These are phyloP conservation scores for Leccinum imitatum DNA, from an alignment of 768 basidiomycete species.

Conservation along the genomic window DNA sequence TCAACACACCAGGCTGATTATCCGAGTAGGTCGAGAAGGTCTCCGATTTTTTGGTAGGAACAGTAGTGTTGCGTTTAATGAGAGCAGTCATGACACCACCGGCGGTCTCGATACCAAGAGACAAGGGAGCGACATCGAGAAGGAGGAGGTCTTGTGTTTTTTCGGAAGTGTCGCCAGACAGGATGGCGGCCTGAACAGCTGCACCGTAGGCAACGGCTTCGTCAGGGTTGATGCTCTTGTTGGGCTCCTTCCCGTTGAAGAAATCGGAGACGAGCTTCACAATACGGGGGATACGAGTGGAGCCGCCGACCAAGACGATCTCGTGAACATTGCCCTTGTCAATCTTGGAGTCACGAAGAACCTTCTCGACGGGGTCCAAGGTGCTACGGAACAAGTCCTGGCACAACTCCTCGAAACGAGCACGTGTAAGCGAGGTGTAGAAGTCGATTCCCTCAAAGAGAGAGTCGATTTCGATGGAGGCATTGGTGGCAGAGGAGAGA, in stretches of 20 bases:
- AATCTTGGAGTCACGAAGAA: conserved; percentile 96
- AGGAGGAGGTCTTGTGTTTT: conserved; percentile 96
- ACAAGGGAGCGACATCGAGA: conserved; percentile 89
- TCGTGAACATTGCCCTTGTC: conserved; percentile 96
- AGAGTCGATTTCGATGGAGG: conserved; percentile 97
- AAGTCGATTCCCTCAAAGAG: conserved; percentile 98
- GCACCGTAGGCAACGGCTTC: conserved; percentile 99
- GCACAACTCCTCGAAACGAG: conserved; percentile 49
- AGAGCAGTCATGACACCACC: conserved; percentile 99
- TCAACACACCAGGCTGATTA: conserved; percentile 98
- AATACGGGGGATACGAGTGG: conserved; percentile 97
- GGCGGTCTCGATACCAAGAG: conserved; percentile 95
- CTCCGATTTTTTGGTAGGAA: conserved; percentile 98
- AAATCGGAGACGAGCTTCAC: conserved; percentile 97
- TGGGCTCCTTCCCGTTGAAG: conserved; percentile 98
- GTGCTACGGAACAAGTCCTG: conserved; percentile 93
- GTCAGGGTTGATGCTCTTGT: conserved; percentile 99
- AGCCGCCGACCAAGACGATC: conserved; percentile 97
- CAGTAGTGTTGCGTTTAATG: conserved; percentile 98
- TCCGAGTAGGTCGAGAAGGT: conserved; percentile 98
- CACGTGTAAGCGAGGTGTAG: conserved; percentile 86
- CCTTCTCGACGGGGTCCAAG: conserved; percentile 95
- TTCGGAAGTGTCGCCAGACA: conserved; percentile 97
- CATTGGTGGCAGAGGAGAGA: conserved; percentile 94
- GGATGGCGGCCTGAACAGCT: conserved; percentile 96